Percentiles rank a stretch among this genome's conserved stretches.
phyloP scores from a whole-genome alignment of 192 early-diverging fungal species.

The Backusella westeae region DNA sequence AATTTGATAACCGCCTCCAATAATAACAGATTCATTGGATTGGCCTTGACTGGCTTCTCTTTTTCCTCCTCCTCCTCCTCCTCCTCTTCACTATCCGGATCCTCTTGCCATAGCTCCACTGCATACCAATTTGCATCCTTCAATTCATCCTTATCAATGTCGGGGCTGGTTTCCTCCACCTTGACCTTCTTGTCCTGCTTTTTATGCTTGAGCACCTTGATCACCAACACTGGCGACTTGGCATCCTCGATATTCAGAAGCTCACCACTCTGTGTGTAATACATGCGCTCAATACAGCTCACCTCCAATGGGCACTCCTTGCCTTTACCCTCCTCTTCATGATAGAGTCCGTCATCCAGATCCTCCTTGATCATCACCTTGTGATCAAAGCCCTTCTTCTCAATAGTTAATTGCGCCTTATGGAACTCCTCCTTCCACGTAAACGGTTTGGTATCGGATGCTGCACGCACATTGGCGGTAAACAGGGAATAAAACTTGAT shows the following conservation, averaged over 20 bases:
- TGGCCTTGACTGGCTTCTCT: not conserved
- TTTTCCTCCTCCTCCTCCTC: not conserved
- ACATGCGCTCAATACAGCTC: constrained; percentile 50
- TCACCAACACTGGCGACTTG: constrained; percentile 63
- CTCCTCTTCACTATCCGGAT: not conserved
- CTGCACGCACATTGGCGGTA: constrained; percentile 57
- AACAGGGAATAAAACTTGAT: constrained; percentile 71
- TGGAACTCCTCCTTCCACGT: constrained; percentile 85
- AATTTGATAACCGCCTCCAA: constrained; percentile 67
- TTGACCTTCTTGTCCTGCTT: not conserved
- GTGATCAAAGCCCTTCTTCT: constrained; percentile 30
- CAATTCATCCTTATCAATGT: constrained; percentile 27
- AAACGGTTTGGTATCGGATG: constrained; percentile 58
- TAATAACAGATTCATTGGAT: constrained; percentile 46
- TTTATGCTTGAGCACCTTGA: constrained; percentile 53
- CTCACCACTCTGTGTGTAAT: constrained; percentile 71
- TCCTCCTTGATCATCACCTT: constrained; percentile 63
- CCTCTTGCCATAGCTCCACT: constrained; percentile 29
- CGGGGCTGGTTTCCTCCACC: constrained; percentile 19
- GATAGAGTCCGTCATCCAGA: constrained; percentile 74
- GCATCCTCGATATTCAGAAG: constrained; percentile 78
- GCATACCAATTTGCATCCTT: constrained; percentile 32
- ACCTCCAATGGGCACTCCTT: constrained; percentile 46
- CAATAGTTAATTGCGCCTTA: constrained; percentile 43
- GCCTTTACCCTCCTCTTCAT: constrained; percentile 51